Percentiles rank a stretch among this genome's conserved stretches.
Evolutionary conservation across 805 yeast species (phyloP).

Genomic region (Candida ipomoeae): DNA sequence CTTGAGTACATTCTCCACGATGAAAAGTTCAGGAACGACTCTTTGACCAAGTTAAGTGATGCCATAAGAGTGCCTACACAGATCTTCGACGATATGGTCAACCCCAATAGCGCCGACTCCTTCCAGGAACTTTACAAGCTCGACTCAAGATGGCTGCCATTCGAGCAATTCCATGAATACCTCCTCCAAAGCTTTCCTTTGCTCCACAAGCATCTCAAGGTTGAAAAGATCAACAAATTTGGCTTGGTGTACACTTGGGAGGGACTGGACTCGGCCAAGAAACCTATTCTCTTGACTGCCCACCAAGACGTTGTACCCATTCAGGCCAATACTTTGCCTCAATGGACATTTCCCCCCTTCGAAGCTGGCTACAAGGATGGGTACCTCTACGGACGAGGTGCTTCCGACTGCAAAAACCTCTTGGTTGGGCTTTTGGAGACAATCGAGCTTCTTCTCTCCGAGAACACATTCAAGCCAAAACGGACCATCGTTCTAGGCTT

Average conservation of each 20-base stretch:
- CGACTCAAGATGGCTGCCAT: conserved; percentile 24
- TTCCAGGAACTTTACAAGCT: conserved; percentile 24
- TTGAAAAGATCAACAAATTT: conserved; percentile 49
- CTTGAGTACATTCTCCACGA: conserved; percentile 26
- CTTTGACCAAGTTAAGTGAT: conserved; percentile 22
- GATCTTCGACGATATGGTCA: conserved; percentile 28
- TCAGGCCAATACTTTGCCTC: conserved; percentile 47
- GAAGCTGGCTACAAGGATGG: conserved; percentile 56
- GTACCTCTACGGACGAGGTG: conserved; percentile 34
- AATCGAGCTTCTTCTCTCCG: conserved; percentile 30
- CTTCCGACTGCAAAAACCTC: conserved; percentile 38
- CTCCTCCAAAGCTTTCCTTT: conserved; percentile 53
- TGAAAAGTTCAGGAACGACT: conserved; percentile 20
- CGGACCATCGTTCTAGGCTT: conserved; percentile 45
- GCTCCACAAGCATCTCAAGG: conserved; percentile 44
- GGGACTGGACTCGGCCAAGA: conserved; percentile 51
- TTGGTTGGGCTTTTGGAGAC: conserved; percentile 41
- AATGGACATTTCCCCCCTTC: conserved; percentile 70
- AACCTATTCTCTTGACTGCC: conserved; percentile 68
- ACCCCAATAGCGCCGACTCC: conserved; percentile 23
- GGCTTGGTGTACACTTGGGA: conserved; percentile 62
- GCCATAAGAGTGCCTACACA: conserved; percentile 33
- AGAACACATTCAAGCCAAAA: conserved; percentile 33
- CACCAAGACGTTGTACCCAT: conserved; percentile 84
- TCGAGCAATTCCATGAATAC: conserved; percentile 46